These are phyloP conservation scores for Nectriaceae sp. DNA, from an alignment of 2,329 filamentous ascomycete species.

Conservation along the genomic window DNA sequence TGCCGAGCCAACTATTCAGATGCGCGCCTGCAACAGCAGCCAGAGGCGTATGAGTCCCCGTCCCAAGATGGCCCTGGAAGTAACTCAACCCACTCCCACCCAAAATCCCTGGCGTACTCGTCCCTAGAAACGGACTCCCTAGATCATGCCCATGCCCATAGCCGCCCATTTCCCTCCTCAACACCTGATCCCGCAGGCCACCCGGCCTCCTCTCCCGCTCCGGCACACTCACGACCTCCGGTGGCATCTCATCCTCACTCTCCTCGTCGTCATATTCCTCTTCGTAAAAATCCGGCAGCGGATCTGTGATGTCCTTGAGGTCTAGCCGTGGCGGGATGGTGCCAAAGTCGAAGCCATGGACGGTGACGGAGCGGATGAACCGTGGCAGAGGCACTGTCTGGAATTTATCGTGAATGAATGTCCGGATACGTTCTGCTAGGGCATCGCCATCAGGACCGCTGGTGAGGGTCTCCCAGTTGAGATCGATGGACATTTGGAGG, in stretches of 20 bases:
- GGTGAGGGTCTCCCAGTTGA: conserved; percentile 94
- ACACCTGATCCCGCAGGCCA: conserved; percentile 33
- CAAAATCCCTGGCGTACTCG: conserved; percentile 63
- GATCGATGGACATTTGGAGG: conserved; percentile 84
- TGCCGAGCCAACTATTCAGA: conserved; percentile 39
- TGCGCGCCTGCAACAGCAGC: conserved; percentile 75
- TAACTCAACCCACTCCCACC: conserved; percentile 79
- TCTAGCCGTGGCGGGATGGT: conserved; percentile 79
- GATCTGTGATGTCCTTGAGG: conserved; percentile 96
- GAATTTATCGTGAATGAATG: conserved; percentile 95
- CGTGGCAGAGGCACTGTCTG: conserved; percentile 87
- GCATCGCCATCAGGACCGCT: conserved; percentile 83
- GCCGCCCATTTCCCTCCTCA: conserved; percentile 33
- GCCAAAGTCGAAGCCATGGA: conserved; percentile 93
- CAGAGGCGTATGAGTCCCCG: conserved; percentile 76
- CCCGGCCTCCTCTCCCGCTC: conserved; percentile 22
- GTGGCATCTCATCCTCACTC: conserved; percentile 34
- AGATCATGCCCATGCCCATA: conserved; percentile 53
- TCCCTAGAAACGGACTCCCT: conserved; percentile 59
- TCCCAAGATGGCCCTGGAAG: conserved; percentile 77
- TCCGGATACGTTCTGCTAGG: conserved; percentile 82
- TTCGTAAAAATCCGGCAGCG: conserved; percentile 95
- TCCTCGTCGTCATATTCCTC: conserved; percentile 60
- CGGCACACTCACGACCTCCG: conserved; percentile 19
- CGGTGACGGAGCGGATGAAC: conserved; percentile 95